Evolutionary conservation across 306 rosid genomes (phyloP).

Genomic region (Glycine latifolia): DNA sequence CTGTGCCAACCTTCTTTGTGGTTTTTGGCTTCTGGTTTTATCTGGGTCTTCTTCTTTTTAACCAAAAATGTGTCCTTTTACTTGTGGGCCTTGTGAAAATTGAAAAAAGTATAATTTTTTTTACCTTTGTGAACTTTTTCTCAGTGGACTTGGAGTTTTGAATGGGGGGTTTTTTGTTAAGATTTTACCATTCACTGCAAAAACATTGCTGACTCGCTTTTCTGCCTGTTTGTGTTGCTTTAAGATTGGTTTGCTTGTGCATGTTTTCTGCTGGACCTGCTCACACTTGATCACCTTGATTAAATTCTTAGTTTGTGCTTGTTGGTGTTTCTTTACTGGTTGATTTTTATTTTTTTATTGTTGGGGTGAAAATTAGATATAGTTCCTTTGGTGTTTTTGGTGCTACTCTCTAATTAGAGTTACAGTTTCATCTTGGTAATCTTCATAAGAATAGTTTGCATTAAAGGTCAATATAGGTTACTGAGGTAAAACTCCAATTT

Average conservation of each 20-base stretch:
- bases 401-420: not conserved
- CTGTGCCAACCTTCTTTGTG: not conserved
- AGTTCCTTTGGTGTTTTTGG: not conserved
- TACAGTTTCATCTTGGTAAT: not conserved
- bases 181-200: not conserved
- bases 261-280: not conserved
- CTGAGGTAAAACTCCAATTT: not conserved
- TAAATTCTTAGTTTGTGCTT: not conserved
- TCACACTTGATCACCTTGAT: not conserved
- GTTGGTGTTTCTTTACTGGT: not conserved
- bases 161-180: no score
- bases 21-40: conserved; percentile 24
- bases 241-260: not conserved
- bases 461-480: not conserved
- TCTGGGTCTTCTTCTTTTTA: not conserved
- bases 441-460: not conserved
- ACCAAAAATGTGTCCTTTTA: not conserved
- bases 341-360: not conserved
- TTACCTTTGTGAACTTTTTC: not conserved
- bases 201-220: not conserved
- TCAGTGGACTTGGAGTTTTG: no score
- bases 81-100: conserved; percentile 16
- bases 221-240: not conserved
- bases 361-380: not conserved
- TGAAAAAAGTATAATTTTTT: not conserved